A percentile compares a stretch with the other conserved stretches of the same genome.
These are phyloP conservation scores for Exophiala xenobiotica DNA, from an alignment of 2,329 filamentous ascomycete genomes.

Conservation along the genomic window DNA sequence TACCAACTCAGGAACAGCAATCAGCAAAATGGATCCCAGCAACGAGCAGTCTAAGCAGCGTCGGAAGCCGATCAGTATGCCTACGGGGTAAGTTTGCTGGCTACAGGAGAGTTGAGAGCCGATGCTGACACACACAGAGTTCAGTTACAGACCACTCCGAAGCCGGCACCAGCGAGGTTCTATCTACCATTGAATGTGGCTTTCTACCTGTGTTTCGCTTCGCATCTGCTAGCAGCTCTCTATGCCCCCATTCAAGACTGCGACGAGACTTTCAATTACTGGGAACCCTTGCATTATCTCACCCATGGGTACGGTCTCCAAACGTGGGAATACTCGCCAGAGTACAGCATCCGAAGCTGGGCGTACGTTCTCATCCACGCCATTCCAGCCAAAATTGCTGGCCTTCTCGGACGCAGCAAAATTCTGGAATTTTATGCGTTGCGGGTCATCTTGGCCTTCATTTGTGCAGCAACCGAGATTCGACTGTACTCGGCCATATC, in stretches of 20 bases:
- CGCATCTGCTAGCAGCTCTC: slow-evolving; percentile 72
- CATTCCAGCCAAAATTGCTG: slow-evolving; percentile 64
- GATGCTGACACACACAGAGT: slow-evolving; percentile 4
- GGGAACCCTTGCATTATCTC: slow-evolving; percentile 94
- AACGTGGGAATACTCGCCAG: slow-evolving; percentile 98
- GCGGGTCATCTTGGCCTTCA: slow-evolving; percentile 69
- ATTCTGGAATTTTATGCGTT: slow-evolving; percentile 79
- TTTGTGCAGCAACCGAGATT: slow-evolving; percentile 80
- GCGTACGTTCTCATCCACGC: slow-evolving; percentile 82
- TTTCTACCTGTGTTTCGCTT: slow-evolving; percentile 75
- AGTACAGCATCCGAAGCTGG: slow-evolving; percentile 95
- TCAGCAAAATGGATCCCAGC: not conserved
- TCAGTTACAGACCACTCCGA: slow-evolving; percentile 40
- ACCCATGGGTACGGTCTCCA: slow-evolving; percentile 89
- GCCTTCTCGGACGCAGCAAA: slow-evolving; percentile 54
- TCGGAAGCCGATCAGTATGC: not conserved
- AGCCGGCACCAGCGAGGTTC: slow-evolving; percentile 46
- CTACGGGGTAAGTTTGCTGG: not conserved
- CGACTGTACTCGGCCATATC: slow-evolving; percentile 76
- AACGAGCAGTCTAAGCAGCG: not conserved
- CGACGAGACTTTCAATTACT: slow-evolving; percentile 99
- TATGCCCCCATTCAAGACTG: slow-evolving; percentile 95
- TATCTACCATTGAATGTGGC: slow-evolving; percentile 69
- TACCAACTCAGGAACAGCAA: not conserved
- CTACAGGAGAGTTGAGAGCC: not conserved